Conservation (phyloP, 495 filamentous ascomycete species). For the Tuber umbilicatum region DNA sequence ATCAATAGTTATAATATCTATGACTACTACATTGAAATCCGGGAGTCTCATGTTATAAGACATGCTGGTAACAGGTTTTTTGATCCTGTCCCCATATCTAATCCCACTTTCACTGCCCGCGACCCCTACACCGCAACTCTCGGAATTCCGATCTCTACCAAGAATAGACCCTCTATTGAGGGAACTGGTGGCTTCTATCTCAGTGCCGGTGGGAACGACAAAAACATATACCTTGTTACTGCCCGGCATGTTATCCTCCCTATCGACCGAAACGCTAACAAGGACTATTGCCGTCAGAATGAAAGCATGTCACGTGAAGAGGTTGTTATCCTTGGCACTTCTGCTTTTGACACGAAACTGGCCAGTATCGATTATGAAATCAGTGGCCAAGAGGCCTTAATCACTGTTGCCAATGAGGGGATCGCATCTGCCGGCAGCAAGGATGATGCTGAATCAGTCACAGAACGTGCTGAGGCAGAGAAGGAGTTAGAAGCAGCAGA, state of each 20-base stretch:
- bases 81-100: background rate
- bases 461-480: fast-evolving
- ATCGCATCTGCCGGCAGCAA: fast-evolving
- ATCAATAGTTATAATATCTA: background rate
- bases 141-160: background rate
- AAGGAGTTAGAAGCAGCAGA: background rate
- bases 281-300: background rate
- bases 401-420: background rate
- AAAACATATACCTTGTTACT: background rate
- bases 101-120: background rate
- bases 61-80: background rate
- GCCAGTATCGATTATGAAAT: background rate
- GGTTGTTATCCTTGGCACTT: background rate
- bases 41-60: background rate
- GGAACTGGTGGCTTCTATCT: background rate
- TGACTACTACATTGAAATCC: background rate
- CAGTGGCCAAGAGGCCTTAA: background rate
- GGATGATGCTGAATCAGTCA: background rate
- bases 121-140: background rate
- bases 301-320: background rate
- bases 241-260: background rate
- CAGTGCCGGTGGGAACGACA: background rate
- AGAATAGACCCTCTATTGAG: background rate
- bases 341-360: fast-evolving
- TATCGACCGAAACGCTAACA: fast-evolving